phyloP scores from a whole-genome alignment of 768 basidiomycete genomes.

The Amanita subjunquillea region DNA sequence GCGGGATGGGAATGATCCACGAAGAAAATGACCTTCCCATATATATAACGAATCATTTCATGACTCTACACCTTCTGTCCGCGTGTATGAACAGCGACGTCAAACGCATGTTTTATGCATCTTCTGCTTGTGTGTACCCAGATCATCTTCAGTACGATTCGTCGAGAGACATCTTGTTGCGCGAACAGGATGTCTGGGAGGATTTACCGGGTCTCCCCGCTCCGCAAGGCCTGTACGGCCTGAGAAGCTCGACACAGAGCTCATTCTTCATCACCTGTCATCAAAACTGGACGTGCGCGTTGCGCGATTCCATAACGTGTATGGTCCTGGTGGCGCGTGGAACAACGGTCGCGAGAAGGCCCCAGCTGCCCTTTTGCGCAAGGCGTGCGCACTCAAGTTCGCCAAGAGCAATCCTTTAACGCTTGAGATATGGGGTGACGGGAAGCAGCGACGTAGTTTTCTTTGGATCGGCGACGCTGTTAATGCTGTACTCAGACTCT shows the following conservation, averaged over 20 bases:
- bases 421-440: slow-evolving; percentile 52
- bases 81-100: slow-evolving; percentile 29
- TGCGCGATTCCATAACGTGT: slow-evolving; percentile 51
- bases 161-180: slow-evolving; percentile 28
- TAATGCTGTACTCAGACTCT: slow-evolving; percentile 33
- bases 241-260: slow-evolving; percentile 47
- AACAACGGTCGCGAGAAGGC: slow-evolving; percentile 46
- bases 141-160: slow-evolving; percentile 24
- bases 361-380: slow-evolving; percentile 46
- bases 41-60: slow-evolving; percentile 37
- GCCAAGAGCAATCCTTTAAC: slow-evolving; percentile 2
- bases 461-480: slow-evolving; percentile 46
- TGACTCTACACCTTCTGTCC: slow-evolving; percentile 36
- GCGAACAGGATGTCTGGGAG: slow-evolving; percentile 33
- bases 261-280: slow-evolving; percentile 25
- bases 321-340: slow-evolving; percentile 45
- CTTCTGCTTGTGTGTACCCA: slow-evolving; percentile 52
- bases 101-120: slow-evolving; percentile 40
- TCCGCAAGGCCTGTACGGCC: slow-evolving; percentile 49
- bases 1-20: slow-evolving; percentile 57
- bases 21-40: slow-evolving; percentile 35
- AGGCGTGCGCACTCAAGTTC: slow-evolving; percentile 29
- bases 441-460: slow-evolving; percentile 43
- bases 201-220: slow-evolving; percentile 19
- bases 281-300: slow-evolving; percentile 28